Base-by-base conservation (phyloP, 164 flowering plant genomes). In the Malania oleifera region DNA sequence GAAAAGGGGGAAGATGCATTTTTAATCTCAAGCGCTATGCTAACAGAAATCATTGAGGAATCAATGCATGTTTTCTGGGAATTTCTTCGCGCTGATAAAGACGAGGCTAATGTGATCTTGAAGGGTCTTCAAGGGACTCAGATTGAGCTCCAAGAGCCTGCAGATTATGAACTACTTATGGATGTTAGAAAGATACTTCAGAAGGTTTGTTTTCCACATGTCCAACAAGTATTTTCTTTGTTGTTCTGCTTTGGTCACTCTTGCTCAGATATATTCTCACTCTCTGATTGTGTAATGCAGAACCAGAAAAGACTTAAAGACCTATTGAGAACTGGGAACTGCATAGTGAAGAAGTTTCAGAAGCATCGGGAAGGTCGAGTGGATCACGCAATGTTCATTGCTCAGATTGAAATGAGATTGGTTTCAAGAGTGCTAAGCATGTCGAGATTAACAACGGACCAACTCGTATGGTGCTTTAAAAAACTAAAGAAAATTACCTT, bases 221-320 rank as follows among this genome's bases (percentile, higher is more conserved):
- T 17, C 20, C n/a, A 31, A 20, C 2, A 47, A 40, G 37, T 5
- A 22, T 7, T 28, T 24, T 34, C 1, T 19, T 29, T 20, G 26
- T 19, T 29, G 5, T 4, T 31, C 35, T 31, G 9, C 35, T 4
- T 31, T 31, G 35, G 35, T 31, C 9, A n/a, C n/a, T n/a, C n/a
- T n/a, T n/a, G n/a, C n/a, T n/a, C n/a, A n/a, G n/a, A n/a, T n/a
- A n/a, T n/a, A n/a, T n/a, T n/a, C n/a, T n/a, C n/a, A n/a, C n/a
- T n/a, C n/a, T n/a, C n/a, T n/a, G n/a, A n/a, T n/a, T 46, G 18
- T n/a, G 6, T 27, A 0, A 26, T 77, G 80, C 88, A 92, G 98
- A 89, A 87, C 75, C 93, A 89, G 61, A 87, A 66, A 53, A 84
- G 53, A 77, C 73, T 92, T 0, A 84, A 75, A 53, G 96, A 89